Evolutionary conservation across 2,329 filamentous ascomycete species (phyloP).

Genomic region (Ascochyta rabiei): DNA sequence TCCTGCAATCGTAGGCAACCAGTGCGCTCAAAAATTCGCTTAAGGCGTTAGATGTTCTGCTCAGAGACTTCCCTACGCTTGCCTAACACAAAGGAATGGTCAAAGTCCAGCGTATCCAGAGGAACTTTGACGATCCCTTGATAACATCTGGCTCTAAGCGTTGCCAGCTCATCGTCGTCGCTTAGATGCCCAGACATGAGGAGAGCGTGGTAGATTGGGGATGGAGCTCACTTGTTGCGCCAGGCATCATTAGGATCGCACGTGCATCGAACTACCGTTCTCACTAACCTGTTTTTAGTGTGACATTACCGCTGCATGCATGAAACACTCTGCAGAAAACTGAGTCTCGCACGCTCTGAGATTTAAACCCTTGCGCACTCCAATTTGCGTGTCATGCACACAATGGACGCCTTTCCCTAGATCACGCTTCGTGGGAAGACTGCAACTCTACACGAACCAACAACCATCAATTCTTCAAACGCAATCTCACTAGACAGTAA

Average conservation of each 20-base stretch:
- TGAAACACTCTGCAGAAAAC: not conserved
- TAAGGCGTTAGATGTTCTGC: not conserved
- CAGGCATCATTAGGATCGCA: not conserved
- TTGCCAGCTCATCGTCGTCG: not conserved
- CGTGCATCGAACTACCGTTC: not conserved
- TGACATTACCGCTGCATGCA: not conserved
- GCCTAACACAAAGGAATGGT: not conserved
- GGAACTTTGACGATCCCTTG: not conserved
- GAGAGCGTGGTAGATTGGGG: not conserved
- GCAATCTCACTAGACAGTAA: not conserved
- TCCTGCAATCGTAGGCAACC: slow-evolving; percentile 19
- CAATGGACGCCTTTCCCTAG: not conserved
- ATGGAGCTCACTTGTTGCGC: not conserved
- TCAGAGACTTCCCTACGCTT: not conserved
- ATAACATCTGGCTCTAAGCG: not conserved
- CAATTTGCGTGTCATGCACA: not conserved
- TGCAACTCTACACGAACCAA: not conserved
- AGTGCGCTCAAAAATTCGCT: not conserved
- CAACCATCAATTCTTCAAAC: not conserved
- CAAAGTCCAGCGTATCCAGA: not conserved
- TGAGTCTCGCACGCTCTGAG: not conserved
- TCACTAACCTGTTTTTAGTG: not conserved
- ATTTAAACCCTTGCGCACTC: not conserved
- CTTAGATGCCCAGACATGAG: not conserved
- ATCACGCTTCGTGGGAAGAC: not conserved